phyloP scores from a whole-genome alignment of 345 rosid species.

The Rhodamnia rubescens region DNA sequence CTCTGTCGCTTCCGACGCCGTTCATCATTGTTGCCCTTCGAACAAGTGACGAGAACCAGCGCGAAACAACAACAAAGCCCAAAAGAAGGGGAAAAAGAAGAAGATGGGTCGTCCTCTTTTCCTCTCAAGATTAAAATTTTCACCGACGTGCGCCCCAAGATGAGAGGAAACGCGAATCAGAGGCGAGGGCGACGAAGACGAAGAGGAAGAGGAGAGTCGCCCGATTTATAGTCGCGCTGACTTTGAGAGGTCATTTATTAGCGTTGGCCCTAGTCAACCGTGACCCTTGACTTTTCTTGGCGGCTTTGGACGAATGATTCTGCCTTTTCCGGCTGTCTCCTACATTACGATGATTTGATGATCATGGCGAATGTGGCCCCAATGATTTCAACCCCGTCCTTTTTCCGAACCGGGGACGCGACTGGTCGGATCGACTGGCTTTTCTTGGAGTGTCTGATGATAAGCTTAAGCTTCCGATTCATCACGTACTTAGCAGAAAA shows the following conservation, averaged over 20 bases:
- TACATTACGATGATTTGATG: too few relatives aligned
- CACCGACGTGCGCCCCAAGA: background rate
- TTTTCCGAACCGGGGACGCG: background rate
- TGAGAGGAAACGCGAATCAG: background rate
- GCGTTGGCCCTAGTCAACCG: background rate
- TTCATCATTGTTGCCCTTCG: background rate
- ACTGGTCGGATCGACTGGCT: background rate
- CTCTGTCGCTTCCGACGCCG: conserved; percentile 14
- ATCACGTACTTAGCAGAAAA: too few relatives aligned
- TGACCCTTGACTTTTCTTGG: too few relatives aligned
- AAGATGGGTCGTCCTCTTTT: background rate
- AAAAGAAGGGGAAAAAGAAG: too few relatives aligned
- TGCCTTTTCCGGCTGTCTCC: background rate
- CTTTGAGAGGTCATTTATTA: background rate
- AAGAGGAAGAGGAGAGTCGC: too few relatives aligned
- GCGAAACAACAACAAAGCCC: background rate
- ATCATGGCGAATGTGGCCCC: too few relatives aligned
- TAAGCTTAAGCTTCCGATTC: too few relatives aligned
- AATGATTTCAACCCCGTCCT: background rate
- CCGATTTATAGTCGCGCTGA: background rate
- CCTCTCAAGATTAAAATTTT: background rate
- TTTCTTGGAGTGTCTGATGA: background rate
- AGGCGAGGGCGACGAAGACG: background rate
- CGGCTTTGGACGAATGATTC: too few relatives aligned
- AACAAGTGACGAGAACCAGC: background rate